Percentiles rank a stretch among this genome's conserved stretches.
These are phyloP conservation scores for Euphrasia arctica DNA, from an alignment of 305 asterid species.

Conservation along the genomic window DNA sequence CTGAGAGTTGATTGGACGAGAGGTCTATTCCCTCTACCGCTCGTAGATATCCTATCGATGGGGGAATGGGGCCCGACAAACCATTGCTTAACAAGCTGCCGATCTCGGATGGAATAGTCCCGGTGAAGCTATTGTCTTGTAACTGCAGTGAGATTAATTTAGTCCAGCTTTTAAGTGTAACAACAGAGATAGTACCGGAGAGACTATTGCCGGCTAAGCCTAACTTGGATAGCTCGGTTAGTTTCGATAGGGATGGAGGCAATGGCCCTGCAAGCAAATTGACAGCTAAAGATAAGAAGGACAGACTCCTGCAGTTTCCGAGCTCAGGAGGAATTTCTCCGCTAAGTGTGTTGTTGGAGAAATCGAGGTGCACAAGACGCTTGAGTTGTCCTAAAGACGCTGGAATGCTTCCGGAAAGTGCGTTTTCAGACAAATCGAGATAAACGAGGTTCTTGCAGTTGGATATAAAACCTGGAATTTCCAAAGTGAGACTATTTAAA, in stretches of 20 bases:
- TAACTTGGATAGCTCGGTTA: conserved; percentile 43
- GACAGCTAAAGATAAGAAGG: conserved; percentile 47
- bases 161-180: conserved; percentile 49
- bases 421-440: conserved; percentile 41
- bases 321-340: conserved; percentile 45
- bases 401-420: conserved; percentile 40
- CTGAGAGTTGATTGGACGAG: conserved; percentile 50
- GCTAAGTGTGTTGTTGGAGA: conserved; percentile 27
- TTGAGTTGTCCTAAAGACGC: conserved; percentile 42
- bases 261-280: conserved; percentile 55
- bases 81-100: conserved; percentile 38
- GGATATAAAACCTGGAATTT: conserved; percentile 39
- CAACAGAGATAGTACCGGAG: conserved; percentile 41
- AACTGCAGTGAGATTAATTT: conserved; percentile 44
- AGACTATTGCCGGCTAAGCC: conserved; percentile 50
- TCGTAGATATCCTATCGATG: conserved; percentile 47
- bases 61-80: conserved; percentile 60
- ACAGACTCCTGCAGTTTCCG: conserved; percentile 50
- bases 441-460: conserved; percentile 37
- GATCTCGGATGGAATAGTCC: conserved; percentile 51
- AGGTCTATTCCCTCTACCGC: conserved; percentile 40
- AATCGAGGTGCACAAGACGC: conserved; percentile 35
- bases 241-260: conserved; percentile 58
- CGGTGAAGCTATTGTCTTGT: conserved; percentile 41
- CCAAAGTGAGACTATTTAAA: conserved; percentile 30